phyloP scores from a whole-genome alignment of 768 basidiomycete species.

The Neoboletus subvelutipes region DNA sequence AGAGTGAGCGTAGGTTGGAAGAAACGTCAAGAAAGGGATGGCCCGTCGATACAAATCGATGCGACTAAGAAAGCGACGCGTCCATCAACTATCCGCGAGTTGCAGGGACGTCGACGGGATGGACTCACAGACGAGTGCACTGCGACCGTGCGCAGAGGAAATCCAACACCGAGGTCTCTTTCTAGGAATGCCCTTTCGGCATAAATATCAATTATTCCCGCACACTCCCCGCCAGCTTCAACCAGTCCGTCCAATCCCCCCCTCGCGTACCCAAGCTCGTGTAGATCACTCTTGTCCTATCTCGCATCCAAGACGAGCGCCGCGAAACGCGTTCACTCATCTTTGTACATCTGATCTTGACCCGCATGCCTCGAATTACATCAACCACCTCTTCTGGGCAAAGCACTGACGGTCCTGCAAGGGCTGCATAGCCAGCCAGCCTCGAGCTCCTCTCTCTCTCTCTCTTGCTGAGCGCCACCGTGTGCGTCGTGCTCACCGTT shows the following conservation, averaged over 20 bases:
- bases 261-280: neutral
- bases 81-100: neutral
- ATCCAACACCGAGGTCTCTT: neutral
- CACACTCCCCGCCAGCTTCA: neutral
- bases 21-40: no score
- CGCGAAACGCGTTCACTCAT: neutral
- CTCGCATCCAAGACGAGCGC: neutral
- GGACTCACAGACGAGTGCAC: neutral
- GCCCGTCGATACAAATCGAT: neutral
- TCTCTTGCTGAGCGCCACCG: neutral
- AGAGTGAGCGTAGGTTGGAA: neutral
- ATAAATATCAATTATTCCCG: neutral
- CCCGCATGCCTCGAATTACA: neutral
- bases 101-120: neutral
- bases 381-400: neutral
- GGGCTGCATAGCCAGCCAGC: neutral
- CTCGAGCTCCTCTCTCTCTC: neutral
- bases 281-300: neutral
- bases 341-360: neutral
- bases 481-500: neutral
- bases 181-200: neutral
- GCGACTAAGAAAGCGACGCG: neutral
- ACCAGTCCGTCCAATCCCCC: neutral
- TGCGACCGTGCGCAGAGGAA: neutral
- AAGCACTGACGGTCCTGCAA: neutral